phyloP scores from a whole-genome alignment of 371 early-diverging fungal species.

The Zopfochytrium polystomum region DNA sequence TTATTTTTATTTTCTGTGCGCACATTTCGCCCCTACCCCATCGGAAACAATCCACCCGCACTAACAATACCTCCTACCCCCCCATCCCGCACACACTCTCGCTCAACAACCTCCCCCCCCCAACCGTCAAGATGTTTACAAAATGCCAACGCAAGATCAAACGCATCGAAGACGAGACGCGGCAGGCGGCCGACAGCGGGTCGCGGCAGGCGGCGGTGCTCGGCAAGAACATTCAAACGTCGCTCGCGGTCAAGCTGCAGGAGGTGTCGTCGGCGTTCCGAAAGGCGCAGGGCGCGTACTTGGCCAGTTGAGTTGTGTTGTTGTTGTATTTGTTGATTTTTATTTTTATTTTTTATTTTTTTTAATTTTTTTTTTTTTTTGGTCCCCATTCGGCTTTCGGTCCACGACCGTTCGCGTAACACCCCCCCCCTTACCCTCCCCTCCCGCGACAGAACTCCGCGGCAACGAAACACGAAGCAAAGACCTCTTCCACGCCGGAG shows the following conservation, averaged over 20 bases:
- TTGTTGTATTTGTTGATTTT: too few relatives aligned
- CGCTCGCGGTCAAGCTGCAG: conserved; percentile 86
- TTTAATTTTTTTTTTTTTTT: too few relatives aligned
- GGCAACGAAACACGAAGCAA: conserved; percentile 42
- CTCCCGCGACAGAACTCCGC: conserved; percentile 37
- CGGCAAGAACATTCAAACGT: conserved; percentile 81
- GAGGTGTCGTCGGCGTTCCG: conserved; percentile 77
- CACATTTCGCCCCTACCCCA: too few relatives aligned
- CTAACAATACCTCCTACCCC: not conserved
- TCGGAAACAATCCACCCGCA: not conserved
- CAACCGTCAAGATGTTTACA: conserved; percentile 72
- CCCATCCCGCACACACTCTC: not conserved
- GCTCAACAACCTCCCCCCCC: not conserved
- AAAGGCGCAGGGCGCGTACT: conserved; percentile 79
- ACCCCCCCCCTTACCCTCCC: too few relatives aligned
- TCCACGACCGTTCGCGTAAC: too few relatives aligned
- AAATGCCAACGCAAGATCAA: conserved; percentile 77
- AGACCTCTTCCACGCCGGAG: conserved; percentile 30
- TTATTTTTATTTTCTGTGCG: conserved; percentile 7
- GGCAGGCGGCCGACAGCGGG: conserved; percentile 33
- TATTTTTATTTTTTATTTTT: too few relatives aligned
- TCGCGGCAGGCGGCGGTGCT: conserved; percentile 66
- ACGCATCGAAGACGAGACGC: conserved; percentile 55
- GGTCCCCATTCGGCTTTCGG: too few relatives aligned
- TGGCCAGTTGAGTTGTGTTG: conserved; percentile 61